These are phyloP conservation scores for Fusarium sambucinum DNA, from an alignment of 2,329 filamentous ascomycete species.

Conservation along the genomic window DNA sequence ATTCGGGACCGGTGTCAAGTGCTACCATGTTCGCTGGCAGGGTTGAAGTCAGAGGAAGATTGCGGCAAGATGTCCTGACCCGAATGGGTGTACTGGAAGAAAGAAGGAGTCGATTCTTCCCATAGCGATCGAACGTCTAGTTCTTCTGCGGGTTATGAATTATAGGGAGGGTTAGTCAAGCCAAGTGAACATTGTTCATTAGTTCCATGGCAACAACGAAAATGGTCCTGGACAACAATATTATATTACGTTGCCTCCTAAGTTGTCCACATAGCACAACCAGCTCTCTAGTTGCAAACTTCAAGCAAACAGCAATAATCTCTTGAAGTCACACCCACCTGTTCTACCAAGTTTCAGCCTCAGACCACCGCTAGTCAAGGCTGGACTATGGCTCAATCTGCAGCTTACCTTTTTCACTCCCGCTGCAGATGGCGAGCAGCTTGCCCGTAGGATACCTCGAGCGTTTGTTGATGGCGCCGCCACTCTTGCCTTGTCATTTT, in stretches of 20 bases:
- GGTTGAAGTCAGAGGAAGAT: background rate
- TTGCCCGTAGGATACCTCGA: constrained; percentile 15
- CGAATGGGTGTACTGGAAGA: constrained; percentile 17
- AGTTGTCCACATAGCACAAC: background rate
- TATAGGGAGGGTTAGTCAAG: background rate
- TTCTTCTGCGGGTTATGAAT: background rate
- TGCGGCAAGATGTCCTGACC: constrained; percentile 9
- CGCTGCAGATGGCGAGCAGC: constrained; percentile 14
- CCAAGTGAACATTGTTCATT: background rate
- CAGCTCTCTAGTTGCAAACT: background rate
- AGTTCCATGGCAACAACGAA: background rate
- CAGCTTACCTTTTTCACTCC: background rate
- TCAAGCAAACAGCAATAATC: constrained; percentile 3
- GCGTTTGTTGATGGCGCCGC: constrained; percentile 26
- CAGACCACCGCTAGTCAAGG: background rate
- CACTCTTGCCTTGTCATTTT: constrained; percentile 11
- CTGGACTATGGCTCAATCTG: background rate
- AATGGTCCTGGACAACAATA: background rate
- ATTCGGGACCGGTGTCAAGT: background rate
- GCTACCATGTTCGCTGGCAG: background rate
- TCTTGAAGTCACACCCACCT: constrained; percentile 1
- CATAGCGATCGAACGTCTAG: background rate
- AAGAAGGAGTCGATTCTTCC: background rate
- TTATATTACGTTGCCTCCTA: background rate
- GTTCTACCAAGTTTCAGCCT: constrained; percentile 17